phyloP scores from a whole-genome alignment of 768 basidiomycete species.

The Roridomyces roridus region DNA sequence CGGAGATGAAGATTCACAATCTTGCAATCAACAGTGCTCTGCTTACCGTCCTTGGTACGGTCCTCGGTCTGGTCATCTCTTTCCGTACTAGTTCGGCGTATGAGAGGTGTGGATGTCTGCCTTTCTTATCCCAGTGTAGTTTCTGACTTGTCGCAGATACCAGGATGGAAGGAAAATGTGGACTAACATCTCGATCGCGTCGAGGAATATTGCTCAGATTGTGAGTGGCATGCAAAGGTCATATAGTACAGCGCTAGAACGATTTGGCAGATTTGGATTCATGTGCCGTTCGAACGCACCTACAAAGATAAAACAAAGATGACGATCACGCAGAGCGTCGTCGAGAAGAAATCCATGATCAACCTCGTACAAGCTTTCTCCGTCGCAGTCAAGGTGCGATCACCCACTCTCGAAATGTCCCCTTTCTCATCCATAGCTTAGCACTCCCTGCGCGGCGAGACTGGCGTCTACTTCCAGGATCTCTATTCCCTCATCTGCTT shows the following conservation, averaged over 20 bases:
- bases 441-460: slow-evolving; percentile 73
- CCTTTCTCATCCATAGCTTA: neutral
- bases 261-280: slow-evolving; percentile 56
- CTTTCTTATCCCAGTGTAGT: neutral
- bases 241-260: neutral
- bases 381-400: slow-evolving; percentile 65
- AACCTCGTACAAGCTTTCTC: slow-evolving; percentile 75
- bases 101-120: slow-evolving; percentile 60
- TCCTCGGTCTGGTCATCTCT: slow-evolving; percentile 73
- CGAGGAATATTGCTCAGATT: slow-evolving; percentile 59
- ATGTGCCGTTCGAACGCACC: slow-evolving; percentile 51
- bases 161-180: slow-evolving; percentile 77
- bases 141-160: slow-evolving; percentile 44
- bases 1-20: slow-evolving; percentile 13
- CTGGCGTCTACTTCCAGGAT: slow-evolving; percentile 76
- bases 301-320: slow-evolving; percentile 37
- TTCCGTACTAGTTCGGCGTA: slow-evolving; percentile 79
- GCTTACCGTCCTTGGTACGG: slow-evolving; percentile 76
- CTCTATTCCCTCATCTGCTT: slow-evolving; percentile 75
- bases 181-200: slow-evolving; percentile 64
- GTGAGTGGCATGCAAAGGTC: slow-evolving; percentile 41
- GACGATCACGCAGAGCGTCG: slow-evolving; percentile 49
- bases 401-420: neutral
- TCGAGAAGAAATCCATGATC: slow-evolving; percentile 81
- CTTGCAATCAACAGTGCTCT: slow-evolving; percentile 33